phyloP scores from a whole-genome alignment of 257 asterid species.

The Knoxia roxburghii region DNA sequence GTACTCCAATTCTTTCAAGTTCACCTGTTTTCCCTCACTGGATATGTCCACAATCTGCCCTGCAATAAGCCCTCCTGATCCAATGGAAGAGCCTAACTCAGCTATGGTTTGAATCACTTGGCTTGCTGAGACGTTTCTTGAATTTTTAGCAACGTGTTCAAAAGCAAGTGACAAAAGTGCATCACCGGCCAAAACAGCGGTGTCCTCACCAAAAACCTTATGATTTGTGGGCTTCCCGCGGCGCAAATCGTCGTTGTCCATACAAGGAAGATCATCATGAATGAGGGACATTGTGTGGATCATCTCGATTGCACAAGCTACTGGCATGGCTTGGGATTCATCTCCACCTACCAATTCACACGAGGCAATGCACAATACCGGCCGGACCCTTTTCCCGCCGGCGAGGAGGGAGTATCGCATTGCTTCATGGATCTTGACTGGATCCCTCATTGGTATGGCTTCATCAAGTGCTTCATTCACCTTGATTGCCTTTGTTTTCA shows the following conservation, averaged over 20 bases:
- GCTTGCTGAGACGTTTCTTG: slow-evolving; percentile 21
- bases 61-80: slow-evolving; percentile 58
- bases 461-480: slow-evolving; percentile 51
- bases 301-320: slow-evolving; percentile 64
- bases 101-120: slow-evolving; percentile 40
- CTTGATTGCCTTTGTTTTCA: slow-evolving; percentile 30
- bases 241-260: slow-evolving; percentile 62
- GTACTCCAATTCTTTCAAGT: slow-evolving; percentile 43
- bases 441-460: slow-evolving; percentile 52
- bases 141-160: slow-evolving; percentile 44
- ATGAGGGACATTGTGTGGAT: slow-evolving; percentile 70
- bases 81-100: slow-evolving; percentile 52
- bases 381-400: slow-evolving; percentile 58
- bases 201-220: slow-evolving; percentile 55
- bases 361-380: slow-evolving; percentile 60
- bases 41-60: slow-evolving; percentile 55
- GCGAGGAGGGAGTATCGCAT: slow-evolving; percentile 75
- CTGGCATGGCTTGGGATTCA: slow-evolving; percentile 41
- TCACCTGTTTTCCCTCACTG: slow-evolving; percentile 50
- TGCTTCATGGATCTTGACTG: slow-evolving; percentile 49
- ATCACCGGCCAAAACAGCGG: slow-evolving; percentile 63
- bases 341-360: slow-evolving; percentile 58
- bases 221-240: slow-evolving; percentile 63
- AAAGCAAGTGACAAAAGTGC: slow-evolving; percentile 61
- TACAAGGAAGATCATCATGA: slow-evolving; percentile 76